Conservation (phyloP, 495 filamentous ascomycete species). For the Cetradonia linearis region DNA sequence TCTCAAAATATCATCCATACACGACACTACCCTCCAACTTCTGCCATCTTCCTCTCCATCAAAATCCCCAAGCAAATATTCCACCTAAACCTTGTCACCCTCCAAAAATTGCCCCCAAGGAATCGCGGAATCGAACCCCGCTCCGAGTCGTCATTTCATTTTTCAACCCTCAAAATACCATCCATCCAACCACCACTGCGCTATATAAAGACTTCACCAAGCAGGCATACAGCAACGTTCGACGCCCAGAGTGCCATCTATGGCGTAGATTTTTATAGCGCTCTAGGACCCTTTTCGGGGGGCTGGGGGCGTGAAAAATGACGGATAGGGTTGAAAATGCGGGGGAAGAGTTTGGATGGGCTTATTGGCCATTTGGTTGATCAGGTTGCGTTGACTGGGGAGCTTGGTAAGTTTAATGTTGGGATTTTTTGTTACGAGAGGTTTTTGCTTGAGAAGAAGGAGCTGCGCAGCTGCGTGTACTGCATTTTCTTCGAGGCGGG, state of each 20-base stretch:
- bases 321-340: constrained; percentile 44
- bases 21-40: background rate
- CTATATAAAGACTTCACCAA: background rate
- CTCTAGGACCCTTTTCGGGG: constrained; percentile 9
- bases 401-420: constrained; percentile 49
- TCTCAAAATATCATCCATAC: background rate
- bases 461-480: background rate
- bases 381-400: constrained; percentile 60
- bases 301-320: constrained; percentile 9
- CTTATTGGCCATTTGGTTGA: constrained; percentile 60
- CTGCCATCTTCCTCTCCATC: background rate
- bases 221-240: constrained; percentile 2
- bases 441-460: background rate
- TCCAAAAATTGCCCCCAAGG: background rate
- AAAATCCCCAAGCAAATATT: background rate
- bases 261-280: constrained; percentile 14
- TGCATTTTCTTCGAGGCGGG: background rate
- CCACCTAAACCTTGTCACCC: background rate
- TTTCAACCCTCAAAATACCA: background rate
- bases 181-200: background rate
- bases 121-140: background rate
- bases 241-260: constrained; percentile 13
- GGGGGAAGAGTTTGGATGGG: constrained; percentile 45
- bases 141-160: background rate
- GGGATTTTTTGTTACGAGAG: background rate